Evolutionary conservation across 495 filamentous ascomycete genomes (phyloP).

Genomic region (Neurospora pannonica): DNA sequence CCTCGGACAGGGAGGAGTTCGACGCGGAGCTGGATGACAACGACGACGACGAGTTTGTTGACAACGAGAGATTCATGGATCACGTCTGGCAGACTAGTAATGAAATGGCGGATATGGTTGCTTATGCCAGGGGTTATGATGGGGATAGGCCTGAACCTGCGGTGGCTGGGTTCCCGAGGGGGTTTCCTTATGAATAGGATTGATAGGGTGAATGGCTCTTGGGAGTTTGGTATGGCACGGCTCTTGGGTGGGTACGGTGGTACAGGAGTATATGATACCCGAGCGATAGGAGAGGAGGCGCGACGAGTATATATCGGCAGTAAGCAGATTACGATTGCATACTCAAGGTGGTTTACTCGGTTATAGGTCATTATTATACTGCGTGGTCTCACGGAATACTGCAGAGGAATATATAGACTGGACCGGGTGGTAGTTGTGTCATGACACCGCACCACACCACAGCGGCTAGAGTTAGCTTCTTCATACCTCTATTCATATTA

Average conservation of each 20-base stretch:
- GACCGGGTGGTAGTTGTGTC: background rate
- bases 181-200: background rate
- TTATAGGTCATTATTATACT: background rate
- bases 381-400: background rate
- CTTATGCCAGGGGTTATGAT: background rate
- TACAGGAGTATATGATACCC: too few relatives aligned
- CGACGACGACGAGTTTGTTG: conserved; percentile 21
- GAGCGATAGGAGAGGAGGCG: background rate
- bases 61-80: conserved; percentile 8
- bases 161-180: background rate
- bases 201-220: background rate
- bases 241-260: too few relatives aligned
- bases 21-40: conserved; percentile 14
- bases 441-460: background rate
- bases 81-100: background rate
- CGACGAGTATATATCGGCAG: background rate
- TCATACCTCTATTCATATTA: background rate
- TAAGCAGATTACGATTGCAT: background rate
- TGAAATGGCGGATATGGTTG: background rate
- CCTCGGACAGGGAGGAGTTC: conserved; percentile 38
- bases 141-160: background rate
- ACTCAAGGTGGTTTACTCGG: background rate
- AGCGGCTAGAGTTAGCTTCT: background rate
- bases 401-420: background rate
- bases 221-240: background rate